A percentile compares a stretch with the other conserved stretches of the same genome.
phyloP scores from a whole-genome alignment of 164 flowering plant species.

The Annona cherimola region DNA sequence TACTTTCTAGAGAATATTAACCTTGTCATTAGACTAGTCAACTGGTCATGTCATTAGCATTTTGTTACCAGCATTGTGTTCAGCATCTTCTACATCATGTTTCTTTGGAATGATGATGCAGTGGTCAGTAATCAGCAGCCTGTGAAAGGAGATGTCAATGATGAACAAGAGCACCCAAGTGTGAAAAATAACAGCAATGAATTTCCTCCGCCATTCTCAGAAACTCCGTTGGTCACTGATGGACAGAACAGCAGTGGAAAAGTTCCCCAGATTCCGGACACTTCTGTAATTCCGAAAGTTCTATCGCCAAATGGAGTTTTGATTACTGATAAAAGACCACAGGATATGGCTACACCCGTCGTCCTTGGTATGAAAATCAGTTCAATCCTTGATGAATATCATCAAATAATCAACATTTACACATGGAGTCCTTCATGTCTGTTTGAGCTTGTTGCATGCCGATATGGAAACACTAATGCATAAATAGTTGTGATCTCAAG shows the following conservation, averaged over 20 bases:
- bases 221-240: not conserved
- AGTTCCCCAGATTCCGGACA: not conserved
- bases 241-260: not conserved
- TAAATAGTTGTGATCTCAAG: too few relatives aligned
- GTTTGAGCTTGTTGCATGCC: not conserved
- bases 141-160: not conserved
- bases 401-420: too few relatives aligned
- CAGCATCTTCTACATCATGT: not conserved
- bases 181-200: not conserved
- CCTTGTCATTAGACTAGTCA: too few relatives aligned
- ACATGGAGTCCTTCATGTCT: not conserved
- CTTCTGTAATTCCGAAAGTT: not conserved
- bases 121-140: not conserved
- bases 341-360: not conserved
- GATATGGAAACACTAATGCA: not conserved
- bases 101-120: not conserved
- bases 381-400: too few relatives aligned
- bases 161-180: not conserved
- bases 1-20: too few relatives aligned
- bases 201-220: not conserved
- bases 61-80: too few relatives aligned
- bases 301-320: not conserved
- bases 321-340: not conserved
- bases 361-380: not conserved
- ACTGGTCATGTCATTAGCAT: too few relatives aligned